A percentile compares a stretch with the other conserved stretches of the same genome.
Conservation (phyloP, 148 eudicot genomes). For the Camellia japonica region DNA sequence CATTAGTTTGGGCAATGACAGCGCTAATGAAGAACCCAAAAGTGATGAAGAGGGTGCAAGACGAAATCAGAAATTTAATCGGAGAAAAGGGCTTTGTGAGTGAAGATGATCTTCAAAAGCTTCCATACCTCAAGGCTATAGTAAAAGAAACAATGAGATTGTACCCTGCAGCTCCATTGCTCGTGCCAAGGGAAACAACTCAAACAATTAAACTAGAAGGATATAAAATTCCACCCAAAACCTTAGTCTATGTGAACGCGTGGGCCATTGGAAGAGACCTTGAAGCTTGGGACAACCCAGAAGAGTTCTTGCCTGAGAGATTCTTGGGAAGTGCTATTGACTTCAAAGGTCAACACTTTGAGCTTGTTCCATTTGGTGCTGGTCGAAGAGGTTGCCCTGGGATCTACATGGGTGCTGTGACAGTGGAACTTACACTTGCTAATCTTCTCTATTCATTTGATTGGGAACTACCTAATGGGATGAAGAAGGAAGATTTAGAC, state of each 20-base stretch:
- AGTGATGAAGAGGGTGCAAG: too few species aligned
- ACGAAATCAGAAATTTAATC: too few species aligned
- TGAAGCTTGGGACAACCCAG: conserved; percentile 34
- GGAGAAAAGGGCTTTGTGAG: conserved; percentile 12
- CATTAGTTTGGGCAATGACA: too few species aligned
- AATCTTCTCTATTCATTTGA: not conserved
- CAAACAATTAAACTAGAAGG: conserved; percentile 27
- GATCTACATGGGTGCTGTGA: conserved; percentile 25
- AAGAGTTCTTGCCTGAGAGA: conserved; percentile 34
- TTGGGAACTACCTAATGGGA: not conserved
- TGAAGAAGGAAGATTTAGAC: conserved; percentile 29
- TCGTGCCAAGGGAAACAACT: conserved; percentile 26
- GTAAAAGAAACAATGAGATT: conserved; percentile 40
- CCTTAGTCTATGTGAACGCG: conserved; percentile 26
- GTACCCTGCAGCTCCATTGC: conserved; percentile 34
- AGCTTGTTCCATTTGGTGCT: conserved; percentile 38
- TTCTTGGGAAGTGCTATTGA: conserved; percentile 27
- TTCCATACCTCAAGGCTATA: conserved; percentile 30
- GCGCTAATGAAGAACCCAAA: too few species aligned
- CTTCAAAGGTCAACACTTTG: conserved; percentile 29
- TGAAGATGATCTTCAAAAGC: conserved; percentile 24
- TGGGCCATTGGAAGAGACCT: conserved; percentile 42
- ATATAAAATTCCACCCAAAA: conserved; percentile 34
- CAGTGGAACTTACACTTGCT: conserved; percentile 20
- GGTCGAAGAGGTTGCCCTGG: conserved; percentile 49